These are phyloP conservation scores for Byssothecium circinans DNA, from an alignment of 2,329 filamentous ascomycete species.

Conservation along the genomic window DNA sequence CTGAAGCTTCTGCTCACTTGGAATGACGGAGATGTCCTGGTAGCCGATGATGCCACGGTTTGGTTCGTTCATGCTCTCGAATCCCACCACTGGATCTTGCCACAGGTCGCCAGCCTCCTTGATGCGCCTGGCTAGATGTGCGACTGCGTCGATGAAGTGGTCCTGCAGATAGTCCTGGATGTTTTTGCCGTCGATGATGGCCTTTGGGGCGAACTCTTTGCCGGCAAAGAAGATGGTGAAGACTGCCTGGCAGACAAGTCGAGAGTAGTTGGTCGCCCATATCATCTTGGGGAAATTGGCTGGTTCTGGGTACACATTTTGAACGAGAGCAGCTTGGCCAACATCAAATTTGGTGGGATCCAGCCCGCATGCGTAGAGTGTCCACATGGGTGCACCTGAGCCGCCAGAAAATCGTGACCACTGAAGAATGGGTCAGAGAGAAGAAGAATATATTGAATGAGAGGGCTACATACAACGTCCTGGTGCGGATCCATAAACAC, in stretches of 20 bases:
- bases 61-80: conserved; percentile 96
- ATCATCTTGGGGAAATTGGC: conserved; percentile 96
- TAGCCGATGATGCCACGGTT: conserved; percentile 85
- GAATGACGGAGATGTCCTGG: conserved; percentile 77
- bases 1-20: conserved; percentile 83
- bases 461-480: conserved; percentile 71
- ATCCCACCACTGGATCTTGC: conserved; percentile 85
- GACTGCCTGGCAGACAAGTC: conserved; percentile 83
- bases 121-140: conserved; percentile 79
- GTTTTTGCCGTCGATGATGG: conserved; percentile 90
- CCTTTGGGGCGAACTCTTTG: conserved; percentile 89
- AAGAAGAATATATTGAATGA: conserved; percentile 1
- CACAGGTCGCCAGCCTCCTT: conserved; percentile 88
- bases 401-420: conserved; percentile 96
- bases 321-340: conserved; percentile 90
- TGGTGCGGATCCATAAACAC: conserved; percentile 99
- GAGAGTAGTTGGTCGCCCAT: conserved; percentile 95
- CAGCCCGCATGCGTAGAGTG: conserved; percentile 88
- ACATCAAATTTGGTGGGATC: conserved; percentile 82
- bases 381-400: conserved; percentile 97
- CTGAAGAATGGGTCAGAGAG: conserved; percentile 47
- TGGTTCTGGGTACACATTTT: conserved; percentile 88
- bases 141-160: conserved; percentile 80
- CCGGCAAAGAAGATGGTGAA: conserved; percentile 95
- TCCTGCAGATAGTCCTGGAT: conserved; percentile 93